Conservation (phyloP, 169 alveolate species). For the Eimeria mitis region DNA sequence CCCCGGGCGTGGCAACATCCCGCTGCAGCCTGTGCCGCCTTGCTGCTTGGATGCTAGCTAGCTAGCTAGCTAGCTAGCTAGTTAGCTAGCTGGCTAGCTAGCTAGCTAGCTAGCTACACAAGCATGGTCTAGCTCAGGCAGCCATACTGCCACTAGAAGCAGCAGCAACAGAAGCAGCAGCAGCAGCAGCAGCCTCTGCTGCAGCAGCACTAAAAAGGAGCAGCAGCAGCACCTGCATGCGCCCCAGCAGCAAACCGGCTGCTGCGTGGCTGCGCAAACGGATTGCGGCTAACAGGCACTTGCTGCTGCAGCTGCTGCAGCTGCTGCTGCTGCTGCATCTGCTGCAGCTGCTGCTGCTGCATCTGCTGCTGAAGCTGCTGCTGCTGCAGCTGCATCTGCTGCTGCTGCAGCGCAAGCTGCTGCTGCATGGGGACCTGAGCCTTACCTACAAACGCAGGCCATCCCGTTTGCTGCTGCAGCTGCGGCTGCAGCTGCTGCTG, state of each 20-base stretch:
- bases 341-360: too few relatives aligned
- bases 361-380: too few relatives aligned
- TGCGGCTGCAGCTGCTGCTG: background rate
- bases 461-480: background rate
- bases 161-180: background rate
- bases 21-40: background rate
- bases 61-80: too few relatives aligned
- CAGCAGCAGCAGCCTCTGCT: background rate
- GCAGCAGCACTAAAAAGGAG: background rate
- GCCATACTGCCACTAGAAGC: background rate
- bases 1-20: too few relatives aligned
- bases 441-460: background rate
- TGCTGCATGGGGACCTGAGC: background rate
- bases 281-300: slow-evolving; percentile 16
- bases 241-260: slow-evolving; percentile 1
- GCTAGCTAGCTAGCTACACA: background rate
- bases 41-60: background rate
- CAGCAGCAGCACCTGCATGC: slow-evolving; percentile 22
- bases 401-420: background rate
- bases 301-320: slow-evolving; percentile 27
- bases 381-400: too few relatives aligned
- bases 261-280: slow-evolving; percentile 54
- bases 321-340: slow-evolving; percentile 21
- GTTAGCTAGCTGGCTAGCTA: too few relatives aligned
- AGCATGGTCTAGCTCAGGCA: background rate